Percentiles rank a stretch among this genome's conserved stretches.
Conservation (phyloP, 495 filamentous ascomycete species). For the Penicillium cinerascens region DNA sequence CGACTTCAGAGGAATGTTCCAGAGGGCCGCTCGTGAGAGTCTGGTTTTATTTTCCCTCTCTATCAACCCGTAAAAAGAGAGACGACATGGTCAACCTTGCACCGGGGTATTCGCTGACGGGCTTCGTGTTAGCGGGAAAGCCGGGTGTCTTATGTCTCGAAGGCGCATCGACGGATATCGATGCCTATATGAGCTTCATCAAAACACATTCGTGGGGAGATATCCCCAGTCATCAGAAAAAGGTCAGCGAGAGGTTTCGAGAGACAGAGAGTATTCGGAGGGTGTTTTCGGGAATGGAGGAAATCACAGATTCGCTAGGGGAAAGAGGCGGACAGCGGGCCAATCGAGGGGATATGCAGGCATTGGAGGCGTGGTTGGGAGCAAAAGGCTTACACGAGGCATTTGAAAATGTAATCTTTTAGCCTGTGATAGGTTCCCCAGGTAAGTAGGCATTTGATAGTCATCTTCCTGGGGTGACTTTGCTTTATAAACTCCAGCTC, state of each 20-base stretch:
- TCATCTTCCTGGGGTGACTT: no score
- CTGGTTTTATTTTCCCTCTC: constrained; percentile 43
- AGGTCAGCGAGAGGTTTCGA: constrained; percentile 40
- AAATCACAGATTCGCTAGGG: constrained; percentile 40
- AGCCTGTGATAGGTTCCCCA: neutral
- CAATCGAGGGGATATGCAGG: constrained; percentile 46
- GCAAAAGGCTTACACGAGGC: constrained; percentile 30
- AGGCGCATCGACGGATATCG: constrained; percentile 30
- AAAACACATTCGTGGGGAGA: constrained; percentile 46
- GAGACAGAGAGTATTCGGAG: constrained; percentile 28
- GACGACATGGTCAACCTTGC: constrained; percentile 39
- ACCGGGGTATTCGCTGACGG: constrained; percentile 32
- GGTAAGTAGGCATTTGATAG: no score
- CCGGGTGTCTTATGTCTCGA: constrained; percentile 41
- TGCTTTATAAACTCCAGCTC: no score
- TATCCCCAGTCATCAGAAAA: constrained; percentile 43
- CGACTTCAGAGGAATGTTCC: neutral
- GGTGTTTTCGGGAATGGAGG: constrained; percentile 38
- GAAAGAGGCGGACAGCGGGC: constrained; percentile 38
- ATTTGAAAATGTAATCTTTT: constrained; percentile 40
- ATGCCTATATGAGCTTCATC: constrained; percentile 42
- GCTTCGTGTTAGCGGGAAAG: constrained; percentile 41
- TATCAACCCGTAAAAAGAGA: constrained; percentile 37
- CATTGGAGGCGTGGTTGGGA: constrained; percentile 37
- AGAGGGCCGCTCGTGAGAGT: constrained; percentile 28